phyloP scores from a whole-genome alignment of 495 filamentous ascomycete species.

The Penicillium mononematosum region DNA sequence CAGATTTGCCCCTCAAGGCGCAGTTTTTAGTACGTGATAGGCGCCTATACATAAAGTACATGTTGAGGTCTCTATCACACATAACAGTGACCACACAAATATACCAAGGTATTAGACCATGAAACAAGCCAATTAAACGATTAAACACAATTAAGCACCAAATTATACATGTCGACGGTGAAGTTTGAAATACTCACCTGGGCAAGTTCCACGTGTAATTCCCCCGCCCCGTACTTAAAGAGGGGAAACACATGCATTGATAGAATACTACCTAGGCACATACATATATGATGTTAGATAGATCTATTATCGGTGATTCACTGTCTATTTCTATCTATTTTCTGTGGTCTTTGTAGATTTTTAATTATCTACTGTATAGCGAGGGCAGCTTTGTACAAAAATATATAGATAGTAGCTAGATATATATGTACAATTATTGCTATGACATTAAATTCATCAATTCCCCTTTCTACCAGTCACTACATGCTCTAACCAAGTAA shows the following conservation, averaged over 20 bases:
- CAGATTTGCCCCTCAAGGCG: conserved; percentile 10
- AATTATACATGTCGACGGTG: no score
- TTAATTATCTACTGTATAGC: not conserved
- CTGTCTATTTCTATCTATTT: not conserved
- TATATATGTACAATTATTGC: not conserved
- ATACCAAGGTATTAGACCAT: not conserved
- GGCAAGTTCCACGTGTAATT: not conserved
- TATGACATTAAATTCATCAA: not conserved
- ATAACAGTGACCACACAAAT: not conserved
- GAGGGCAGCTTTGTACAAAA: not conserved
- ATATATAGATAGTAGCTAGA: not conserved
- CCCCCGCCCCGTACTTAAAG: no score
- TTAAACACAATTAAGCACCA: no score
- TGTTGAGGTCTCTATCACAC: not conserved
- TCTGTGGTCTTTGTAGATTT: not conserved
- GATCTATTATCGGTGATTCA: not conserved
- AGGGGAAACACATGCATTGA: no score
- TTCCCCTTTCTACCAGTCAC: not conserved
- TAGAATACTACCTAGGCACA: not conserved
- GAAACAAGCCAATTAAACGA: no score
- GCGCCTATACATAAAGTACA: not conserved
- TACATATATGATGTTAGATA: not conserved
- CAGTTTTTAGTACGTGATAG: not conserved
- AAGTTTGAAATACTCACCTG: no score
- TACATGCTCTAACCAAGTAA: not conserved